These are phyloP conservation scores for Aspergillus ruber DNA, from an alignment of 2,329 filamentous ascomycete species.

Conservation along the genomic window DNA sequence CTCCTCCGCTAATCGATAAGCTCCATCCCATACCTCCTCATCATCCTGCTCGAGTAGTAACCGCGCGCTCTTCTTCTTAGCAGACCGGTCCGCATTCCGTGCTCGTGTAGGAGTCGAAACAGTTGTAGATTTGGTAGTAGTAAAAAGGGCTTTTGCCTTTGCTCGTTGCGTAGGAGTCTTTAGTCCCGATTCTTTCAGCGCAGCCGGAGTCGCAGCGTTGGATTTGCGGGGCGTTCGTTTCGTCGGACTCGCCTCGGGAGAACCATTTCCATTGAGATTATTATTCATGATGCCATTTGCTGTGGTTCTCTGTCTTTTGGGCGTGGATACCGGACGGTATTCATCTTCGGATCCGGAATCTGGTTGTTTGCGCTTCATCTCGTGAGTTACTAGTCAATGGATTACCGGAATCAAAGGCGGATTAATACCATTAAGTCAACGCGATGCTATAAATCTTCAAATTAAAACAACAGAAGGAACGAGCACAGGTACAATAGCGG, in stretches of 20 bases:
- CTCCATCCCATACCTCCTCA: conserved; percentile 56
- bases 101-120: conserved; percentile 55
- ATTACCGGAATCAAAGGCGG: conserved; percentile 5
- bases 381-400: conserved; percentile 4
- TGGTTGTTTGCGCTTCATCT: conserved; percentile 40
- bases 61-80: conserved; percentile 74
- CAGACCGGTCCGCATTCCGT: conserved; percentile 74
- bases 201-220: conserved; percentile 18
- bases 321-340: conserved; percentile 30
- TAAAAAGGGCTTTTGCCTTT: conserved; percentile 32
- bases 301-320: conserved; percentile 31
- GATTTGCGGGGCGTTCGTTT: conserved; percentile 30
- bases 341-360: conserved; percentile 28
- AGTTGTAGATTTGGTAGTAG: conserved; percentile 29
- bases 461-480: neutral
- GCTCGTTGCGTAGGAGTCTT: conserved; percentile 33
- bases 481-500: neutral
- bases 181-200: conserved; percentile 28
- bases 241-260: conserved; percentile 17
- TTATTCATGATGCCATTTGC: conserved; percentile 23
- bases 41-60: conserved; percentile 71
- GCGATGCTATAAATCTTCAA: neutral
- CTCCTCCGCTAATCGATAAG: conserved; percentile 60
- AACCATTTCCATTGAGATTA: conserved; percentile 20
- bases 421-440: conserved; percentile 25